Base-by-base conservation (phyloP, 2,329 filamentous ascomycete species). In the Paraphaeosphaeria sporulosa region DNA sequence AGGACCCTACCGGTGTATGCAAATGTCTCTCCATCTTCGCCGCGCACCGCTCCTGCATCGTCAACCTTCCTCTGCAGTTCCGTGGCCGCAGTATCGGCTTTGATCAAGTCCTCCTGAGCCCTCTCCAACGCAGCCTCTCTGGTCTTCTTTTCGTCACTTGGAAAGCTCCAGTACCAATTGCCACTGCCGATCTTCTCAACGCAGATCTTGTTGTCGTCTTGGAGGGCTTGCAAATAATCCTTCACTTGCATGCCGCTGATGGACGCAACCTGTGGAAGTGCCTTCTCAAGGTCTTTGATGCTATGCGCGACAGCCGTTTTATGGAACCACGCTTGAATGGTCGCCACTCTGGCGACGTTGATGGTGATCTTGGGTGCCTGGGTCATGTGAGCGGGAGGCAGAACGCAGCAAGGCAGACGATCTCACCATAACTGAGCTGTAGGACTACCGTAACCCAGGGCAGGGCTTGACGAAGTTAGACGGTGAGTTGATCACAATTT, bases 161-260 rank as follows among this genome's bases (percentile, higher is more conserved):
- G 80, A 71, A 90, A 90, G 64, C 83, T 85, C 89, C 89, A 91
- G 77, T 90, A 90, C 88, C 88, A 91, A 73, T 90, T 90, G 30
- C 87, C 88, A 64, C 83, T 88, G 46, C 88, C 89, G 67, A 91
- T 90, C 75, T 90, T 90, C 78, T 90, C 88, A 30, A 89, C 85
- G 19, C 83, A 83, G 62, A 90, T 84, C 67, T 84, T 83, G 67
- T 81, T 82, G 58, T 90, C 89, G 68, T 90, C 87, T 9, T 81
- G 79, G 21, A 90, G 82, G 4, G 83, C 80, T 71, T 89, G 87
- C 19, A 90, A 78, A 70, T 87, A 89, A 68, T 90, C 89, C 75
- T 89, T 89, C 48, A 89, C 86, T 71, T 88, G 86, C 83, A 90
- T 89, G 64, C 83, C 81, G 66, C 86, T 88, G 78, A 90, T 87